Evolutionary conservation across 495 filamentous ascomycete species (phyloP), one percentile per base, ranked within the genome.

Genomic region (Halenospora varia): DNA sequence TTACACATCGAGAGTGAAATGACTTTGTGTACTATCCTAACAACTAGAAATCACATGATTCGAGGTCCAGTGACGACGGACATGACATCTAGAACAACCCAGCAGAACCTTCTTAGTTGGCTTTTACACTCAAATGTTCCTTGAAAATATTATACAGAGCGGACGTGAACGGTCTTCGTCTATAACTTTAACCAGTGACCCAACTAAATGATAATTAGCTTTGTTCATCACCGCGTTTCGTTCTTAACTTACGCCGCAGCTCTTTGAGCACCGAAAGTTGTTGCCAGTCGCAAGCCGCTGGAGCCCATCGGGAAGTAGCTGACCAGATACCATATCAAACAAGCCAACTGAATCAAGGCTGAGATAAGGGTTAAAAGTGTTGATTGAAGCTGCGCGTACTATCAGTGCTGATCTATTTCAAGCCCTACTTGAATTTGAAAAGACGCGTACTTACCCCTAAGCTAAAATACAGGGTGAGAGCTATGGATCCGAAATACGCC

Each of bases 301-400:
- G 88, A 89, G 22, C 94, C 94, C 92, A 97, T 96, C 2, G 94
- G 94, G 70, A 98, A 98, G 75, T 98, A 98, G 74, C 88, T 94
- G 72, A 98, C 87, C 10, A 96, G 77, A 73, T 97, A 97, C 93
- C 94, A 98, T 24, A 92, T 56, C 46, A 97, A 77, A 50, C 86
- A 85, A 51, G 82, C 85, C 50, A 97, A 74, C 69, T 98, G 94
- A 65, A 89, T 74, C 61, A 97, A 78, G 48, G 88, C 84, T 20
- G 90, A 86, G 61, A 97, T 71, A 26, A 97, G 74, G 24, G 94
- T 96, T 57, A 97, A 84, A 63, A 93, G 64, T 24, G 87, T 88
- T 64, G 73, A 88, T 66, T 88, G 85, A 59, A 92, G 83, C 93
- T 96, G 60, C 53, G 23, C 0, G 47, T 25, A 35, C 9, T 24